Conservation (phyloP, 2,329 filamentous ascomycete genomes). For the Fusarium sp. region DNA sequence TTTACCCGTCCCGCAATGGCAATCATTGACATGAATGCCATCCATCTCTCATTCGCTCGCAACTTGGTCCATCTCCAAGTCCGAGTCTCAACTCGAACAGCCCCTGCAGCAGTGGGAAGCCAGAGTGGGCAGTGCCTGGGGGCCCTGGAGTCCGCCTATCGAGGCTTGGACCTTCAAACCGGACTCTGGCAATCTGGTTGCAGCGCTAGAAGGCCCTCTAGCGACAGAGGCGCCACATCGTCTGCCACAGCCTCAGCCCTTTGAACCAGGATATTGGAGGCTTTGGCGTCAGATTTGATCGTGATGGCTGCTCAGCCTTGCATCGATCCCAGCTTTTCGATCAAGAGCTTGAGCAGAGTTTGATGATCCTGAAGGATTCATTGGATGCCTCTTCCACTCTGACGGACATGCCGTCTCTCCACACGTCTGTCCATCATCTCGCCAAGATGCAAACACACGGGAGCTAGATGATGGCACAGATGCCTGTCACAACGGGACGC, state of each 20-base stretch:
- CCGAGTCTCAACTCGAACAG: background rate
- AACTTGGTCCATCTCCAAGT: background rate
- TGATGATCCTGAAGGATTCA: conserved; percentile 31
- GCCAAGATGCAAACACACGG: conserved; percentile 30
- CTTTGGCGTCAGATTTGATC: background rate
- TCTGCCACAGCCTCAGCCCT: conserved; percentile 37
- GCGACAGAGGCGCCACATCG: background rate
- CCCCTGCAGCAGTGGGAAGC: conserved; percentile 23
- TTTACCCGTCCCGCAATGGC: conserved; percentile 14
- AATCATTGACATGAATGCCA: background rate
- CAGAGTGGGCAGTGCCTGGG: conserved; percentile 28
- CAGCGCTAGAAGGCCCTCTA: conserved; percentile 4
- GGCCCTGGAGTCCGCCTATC: conserved; percentile 13
- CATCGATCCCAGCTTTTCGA: conserved; percentile 16
- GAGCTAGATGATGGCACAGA: conserved; percentile 38
- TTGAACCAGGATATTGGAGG: conserved; percentile 7
- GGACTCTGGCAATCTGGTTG: background rate
- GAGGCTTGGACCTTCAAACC: conserved; percentile 35
- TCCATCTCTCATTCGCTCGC: conserved; percentile 14
- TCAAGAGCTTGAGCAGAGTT: background rate
- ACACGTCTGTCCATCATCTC: conserved; percentile 1
- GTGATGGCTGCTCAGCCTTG: conserved; percentile 35
- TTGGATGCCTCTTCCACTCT: conserved; percentile 40
- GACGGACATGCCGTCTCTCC: conserved; percentile 6
- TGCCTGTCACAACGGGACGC: conserved; percentile 23